Conservation (phyloP, 2,329 filamentous ascomycete genomes). For the Sporothrix humicola region DNA sequence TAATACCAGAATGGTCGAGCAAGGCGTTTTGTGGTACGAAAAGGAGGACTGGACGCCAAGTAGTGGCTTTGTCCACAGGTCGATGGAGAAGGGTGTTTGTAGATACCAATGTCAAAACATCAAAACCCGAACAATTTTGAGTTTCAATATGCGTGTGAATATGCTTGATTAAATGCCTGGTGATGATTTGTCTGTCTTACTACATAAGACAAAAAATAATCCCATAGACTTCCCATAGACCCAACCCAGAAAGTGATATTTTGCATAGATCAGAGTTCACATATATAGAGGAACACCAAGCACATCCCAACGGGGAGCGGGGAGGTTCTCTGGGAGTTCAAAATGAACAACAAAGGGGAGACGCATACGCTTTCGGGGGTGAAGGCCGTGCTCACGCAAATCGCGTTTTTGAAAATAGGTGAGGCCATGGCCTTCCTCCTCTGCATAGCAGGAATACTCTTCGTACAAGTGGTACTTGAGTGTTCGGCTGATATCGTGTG, state of each 20-base stretch:
- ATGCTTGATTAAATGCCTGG: too few relatives aligned
- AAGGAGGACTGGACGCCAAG: neutral
- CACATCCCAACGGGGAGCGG: conserved; percentile 20
- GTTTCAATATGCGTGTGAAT: too few relatives aligned
- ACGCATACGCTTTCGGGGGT: neutral
- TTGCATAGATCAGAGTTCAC: neutral
- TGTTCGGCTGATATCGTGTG: neutral
- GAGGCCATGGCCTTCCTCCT: neutral
- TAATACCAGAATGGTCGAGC: conserved; percentile 30
- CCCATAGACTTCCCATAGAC: too few relatives aligned
- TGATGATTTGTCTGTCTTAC: too few relatives aligned
- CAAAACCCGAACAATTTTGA: too few relatives aligned
- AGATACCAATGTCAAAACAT: neutral
- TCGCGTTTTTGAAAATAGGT: neutral
- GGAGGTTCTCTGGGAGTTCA: neutral
- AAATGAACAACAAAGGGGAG: conserved; percentile 25
- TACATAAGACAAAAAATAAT: too few relatives aligned
- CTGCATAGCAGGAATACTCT: conserved; percentile 14
- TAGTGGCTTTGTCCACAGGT: neutral
- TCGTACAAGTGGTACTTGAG: conserved; percentile 12
- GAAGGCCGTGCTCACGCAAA: neutral
- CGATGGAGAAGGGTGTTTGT: neutral
- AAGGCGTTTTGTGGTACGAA: conserved; percentile 25
- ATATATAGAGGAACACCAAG: conserved; percentile 21
- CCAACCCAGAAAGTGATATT: too few relatives aligned